Conservation (phyloP, 306 rosid species). For the Cucurbita argyrosperma region DNA sequence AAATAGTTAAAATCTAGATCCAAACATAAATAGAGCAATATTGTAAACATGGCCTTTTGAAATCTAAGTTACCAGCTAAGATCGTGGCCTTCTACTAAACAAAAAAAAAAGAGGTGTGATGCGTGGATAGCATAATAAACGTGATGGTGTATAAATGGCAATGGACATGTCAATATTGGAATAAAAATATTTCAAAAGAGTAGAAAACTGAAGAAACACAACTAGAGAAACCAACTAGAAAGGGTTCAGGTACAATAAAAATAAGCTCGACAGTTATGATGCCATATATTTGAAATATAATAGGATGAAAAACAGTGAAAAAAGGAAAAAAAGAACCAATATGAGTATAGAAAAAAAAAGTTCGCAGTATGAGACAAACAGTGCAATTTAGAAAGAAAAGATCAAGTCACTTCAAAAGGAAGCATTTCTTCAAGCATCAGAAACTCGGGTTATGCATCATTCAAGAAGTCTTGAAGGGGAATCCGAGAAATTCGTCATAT, state of each 20-base stretch:
- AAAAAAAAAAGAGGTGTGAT: neutral
- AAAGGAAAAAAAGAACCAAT: neutral
- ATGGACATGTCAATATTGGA: neutral
- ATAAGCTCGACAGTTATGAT: neutral
- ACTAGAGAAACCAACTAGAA: neutral
- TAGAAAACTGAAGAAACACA: neutral
- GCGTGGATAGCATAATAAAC: neutral
- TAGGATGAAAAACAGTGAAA: too few species aligned
- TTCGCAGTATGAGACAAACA: neutral
- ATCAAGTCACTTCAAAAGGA: neutral
- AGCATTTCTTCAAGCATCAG: neutral
- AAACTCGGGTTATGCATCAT: slow-evolving; percentile 15
- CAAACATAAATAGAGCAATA: too few species aligned
- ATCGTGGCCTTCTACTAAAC: neutral
- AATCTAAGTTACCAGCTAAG: neutral
- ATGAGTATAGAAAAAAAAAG: neutral
- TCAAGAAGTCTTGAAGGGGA: slow-evolving; percentile 29
- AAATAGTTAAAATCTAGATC: neutral
- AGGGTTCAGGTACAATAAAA: neutral
- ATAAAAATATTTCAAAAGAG: neutral
- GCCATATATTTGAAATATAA: neutral
- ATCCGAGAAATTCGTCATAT: slow-evolving; percentile 31
- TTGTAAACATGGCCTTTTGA: too few species aligned
- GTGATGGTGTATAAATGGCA: neutral
- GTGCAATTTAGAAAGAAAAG: neutral